Conservation (phyloP, 352 stramenopile genomes). For the Phytophthora sansomeana region DNA sequence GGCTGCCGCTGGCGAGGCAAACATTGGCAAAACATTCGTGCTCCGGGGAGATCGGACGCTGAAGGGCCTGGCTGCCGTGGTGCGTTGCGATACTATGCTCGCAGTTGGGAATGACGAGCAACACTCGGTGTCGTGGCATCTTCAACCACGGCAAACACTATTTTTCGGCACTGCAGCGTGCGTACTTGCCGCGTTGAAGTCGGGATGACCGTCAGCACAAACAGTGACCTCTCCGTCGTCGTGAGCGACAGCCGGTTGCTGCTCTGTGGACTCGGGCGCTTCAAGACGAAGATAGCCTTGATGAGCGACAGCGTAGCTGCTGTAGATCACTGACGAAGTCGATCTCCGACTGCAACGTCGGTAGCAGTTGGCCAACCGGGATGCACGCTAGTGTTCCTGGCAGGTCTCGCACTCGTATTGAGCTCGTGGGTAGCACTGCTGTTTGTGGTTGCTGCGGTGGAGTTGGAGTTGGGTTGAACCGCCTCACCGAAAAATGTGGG, state of each 20-base stretch:
- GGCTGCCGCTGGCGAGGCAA: not conserved
- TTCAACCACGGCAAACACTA: not conserved
- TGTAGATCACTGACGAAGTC: not conserved
- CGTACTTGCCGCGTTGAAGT: not conserved
- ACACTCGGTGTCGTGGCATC: not conserved
- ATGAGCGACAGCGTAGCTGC: not conserved
- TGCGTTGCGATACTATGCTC: not conserved
- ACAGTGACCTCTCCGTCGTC: slow-evolving; percentile 11
- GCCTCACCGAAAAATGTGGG: not conserved
- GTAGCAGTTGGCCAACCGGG: not conserved
- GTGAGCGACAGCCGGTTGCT: slow-evolving; percentile 12
- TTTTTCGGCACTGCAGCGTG: not conserved
- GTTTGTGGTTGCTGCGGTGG: not conserved
- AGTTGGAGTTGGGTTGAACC: not conserved
- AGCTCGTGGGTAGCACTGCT: too few species aligned
- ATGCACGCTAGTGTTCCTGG: too few species aligned
- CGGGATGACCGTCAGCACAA: slow-evolving; percentile 5
- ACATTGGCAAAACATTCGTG: slow-evolving; percentile 9
- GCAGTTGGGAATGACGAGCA: not conserved
- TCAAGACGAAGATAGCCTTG: slow-evolving; percentile 4
- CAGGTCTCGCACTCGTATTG: too few species aligned
- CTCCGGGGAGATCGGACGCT: not conserved
- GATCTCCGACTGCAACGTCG: not conserved
- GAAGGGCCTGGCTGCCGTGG: not conserved
- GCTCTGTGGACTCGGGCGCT: slow-evolving; percentile 7